A percentile compares a stretch with the other conserved stretches of the same genome.
phyloP scores from a whole-genome alignment of 805 yeast species.

The Lipomyces sp. region DNA sequence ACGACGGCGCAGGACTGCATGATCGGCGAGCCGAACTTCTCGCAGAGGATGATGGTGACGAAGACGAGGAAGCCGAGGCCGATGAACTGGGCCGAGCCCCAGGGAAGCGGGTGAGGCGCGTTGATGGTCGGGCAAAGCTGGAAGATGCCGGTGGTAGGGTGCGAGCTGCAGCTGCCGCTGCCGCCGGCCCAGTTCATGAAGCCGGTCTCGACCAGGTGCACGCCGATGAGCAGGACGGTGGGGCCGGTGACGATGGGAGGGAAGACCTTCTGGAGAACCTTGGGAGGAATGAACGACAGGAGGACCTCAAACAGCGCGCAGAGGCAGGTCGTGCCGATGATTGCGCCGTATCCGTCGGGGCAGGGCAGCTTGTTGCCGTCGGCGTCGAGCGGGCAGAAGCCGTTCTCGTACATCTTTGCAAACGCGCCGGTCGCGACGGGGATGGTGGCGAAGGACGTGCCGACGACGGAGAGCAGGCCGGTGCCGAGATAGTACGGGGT shows the following conservation, averaged over 20 bases:
- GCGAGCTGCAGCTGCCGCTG: constrained; percentile 44
- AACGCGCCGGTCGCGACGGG: constrained; percentile 71
- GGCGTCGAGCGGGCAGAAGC: constrained; percentile 59
- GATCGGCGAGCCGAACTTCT: constrained; percentile 88
- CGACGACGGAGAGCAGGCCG: constrained; percentile 84
- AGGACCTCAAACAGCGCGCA: constrained; percentile 74
- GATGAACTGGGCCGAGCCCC: constrained; percentile 85
- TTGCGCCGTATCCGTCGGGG: constrained; percentile 87
- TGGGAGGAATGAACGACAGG: constrained; percentile 75
- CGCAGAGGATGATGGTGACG: constrained; percentile 68
- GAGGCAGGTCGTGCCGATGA: constrained; percentile 73
- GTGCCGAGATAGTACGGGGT: constrained; percentile 82
- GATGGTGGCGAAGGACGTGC: constrained; percentile 86
- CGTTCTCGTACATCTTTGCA: constrained; percentile 74
- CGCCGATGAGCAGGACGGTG: constrained; percentile 81
- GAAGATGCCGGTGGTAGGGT: constrained; percentile 44
- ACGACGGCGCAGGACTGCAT: constrained; percentile 94
- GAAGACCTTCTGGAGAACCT: constrained; percentile 63
- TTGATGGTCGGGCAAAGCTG: constrained; percentile 47
- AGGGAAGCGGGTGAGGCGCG: constrained; percentile 57
- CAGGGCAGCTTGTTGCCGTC: constrained; percentile 73
- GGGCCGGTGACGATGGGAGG: constrained; percentile 94
- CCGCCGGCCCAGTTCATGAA: constrained; percentile 89
- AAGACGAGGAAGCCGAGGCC: constrained; percentile 86
- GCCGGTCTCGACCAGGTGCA: constrained; percentile 64